Evolutionary conservation across 108 stramenopile genomes (phyloP).

Genomic region (Cyclotella kingstonii): DNA sequence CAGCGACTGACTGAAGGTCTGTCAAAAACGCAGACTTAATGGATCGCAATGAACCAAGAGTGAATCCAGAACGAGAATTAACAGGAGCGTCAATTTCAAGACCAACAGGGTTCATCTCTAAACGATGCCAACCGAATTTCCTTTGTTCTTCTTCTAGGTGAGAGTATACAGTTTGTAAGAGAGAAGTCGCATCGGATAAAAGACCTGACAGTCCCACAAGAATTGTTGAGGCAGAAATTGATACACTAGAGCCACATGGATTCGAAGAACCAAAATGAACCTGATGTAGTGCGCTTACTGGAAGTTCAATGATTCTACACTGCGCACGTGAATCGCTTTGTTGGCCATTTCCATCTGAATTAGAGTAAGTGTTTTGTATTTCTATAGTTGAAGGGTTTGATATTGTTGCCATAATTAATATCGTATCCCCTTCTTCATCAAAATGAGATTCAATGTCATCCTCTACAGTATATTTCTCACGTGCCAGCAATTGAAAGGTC

Average conservation of each 20-base stretch:
- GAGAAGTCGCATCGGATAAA: constrained; percentile 54
- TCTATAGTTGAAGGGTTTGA: constrained; percentile 12
- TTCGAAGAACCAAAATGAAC: neutral
- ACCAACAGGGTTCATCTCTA: constrained; percentile 30
- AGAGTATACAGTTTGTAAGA: constrained; percentile 34
- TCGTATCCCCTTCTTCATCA: constrained; percentile 13
- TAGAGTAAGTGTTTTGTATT: neutral
- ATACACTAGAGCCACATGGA: neutral
- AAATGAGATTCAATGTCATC: neutral
- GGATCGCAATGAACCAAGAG: neutral
- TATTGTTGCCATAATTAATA: constrained; percentile 38
- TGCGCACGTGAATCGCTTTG: constrained; percentile 22
- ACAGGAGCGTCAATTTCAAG: constrained; percentile 7
- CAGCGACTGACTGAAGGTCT: constrained; percentile 3
- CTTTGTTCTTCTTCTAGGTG: constrained; percentile 42
- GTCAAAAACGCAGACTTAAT: neutral
- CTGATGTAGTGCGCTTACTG: constrained; percentile 15
- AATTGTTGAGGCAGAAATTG: constrained; percentile 22
- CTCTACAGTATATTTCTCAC: neutral
- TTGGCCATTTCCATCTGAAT: neutral
- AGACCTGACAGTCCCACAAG: constrained; percentile 66
- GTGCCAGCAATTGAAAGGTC: neutral
- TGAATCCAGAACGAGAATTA: too few species aligned
- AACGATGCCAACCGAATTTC: constrained; percentile 41
- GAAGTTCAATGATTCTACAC: constrained; percentile 43